Percentiles rank a stretch among this genome's conserved stretches.
Conservation (phyloP, 2,329 filamentous ascomycete genomes). For the Exophiala sideris region DNA sequence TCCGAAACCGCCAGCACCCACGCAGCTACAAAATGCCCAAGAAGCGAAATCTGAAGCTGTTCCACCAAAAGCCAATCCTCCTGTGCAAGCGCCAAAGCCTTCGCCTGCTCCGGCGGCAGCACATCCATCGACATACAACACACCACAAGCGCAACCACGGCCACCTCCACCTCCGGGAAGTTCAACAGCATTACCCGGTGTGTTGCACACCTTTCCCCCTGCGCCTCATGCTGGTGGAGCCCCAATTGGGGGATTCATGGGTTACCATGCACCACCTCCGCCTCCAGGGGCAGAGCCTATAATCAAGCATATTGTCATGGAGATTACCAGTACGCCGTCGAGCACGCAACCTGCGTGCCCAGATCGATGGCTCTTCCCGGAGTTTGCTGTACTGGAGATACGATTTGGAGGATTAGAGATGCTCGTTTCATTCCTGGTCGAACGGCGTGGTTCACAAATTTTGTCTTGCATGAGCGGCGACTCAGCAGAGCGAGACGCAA, state of each 20-base stretch:
- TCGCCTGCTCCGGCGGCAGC: neutral
- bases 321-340: constrained; percentile 38
- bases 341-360: constrained; percentile 42
- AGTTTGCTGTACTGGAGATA: constrained; percentile 46
- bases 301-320: constrained; percentile 48
- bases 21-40: neutral
- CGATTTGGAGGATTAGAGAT: constrained; percentile 37
- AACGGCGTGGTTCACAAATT: constrained; percentile 36
- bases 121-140: constrained; percentile 4
- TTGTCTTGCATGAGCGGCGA: constrained; percentile 5
- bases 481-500: constrained; percentile 2
- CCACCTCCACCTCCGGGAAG: constrained; percentile 20
- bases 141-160: constrained; percentile 8
- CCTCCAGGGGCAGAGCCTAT: constrained; percentile 37
- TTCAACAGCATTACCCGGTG: constrained; percentile 14
- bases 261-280: constrained; percentile 30
- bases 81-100: constrained; percentile 9
- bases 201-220: constrained; percentile 21
- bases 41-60: constrained; percentile 2
- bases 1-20: constrained; percentile 1
- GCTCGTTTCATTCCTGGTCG: constrained; percentile 47
- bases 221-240: constrained; percentile 22
- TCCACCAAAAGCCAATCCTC: constrained; percentile 5
- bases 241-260: constrained; percentile 11
- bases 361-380: constrained; percentile 49